Percentiles rank a stretch among this genome's conserved stretches.
phyloP scores from a whole-genome alignment of 2,329 filamentous ascomycete species.

The Westerdykella ornata region DNA sequence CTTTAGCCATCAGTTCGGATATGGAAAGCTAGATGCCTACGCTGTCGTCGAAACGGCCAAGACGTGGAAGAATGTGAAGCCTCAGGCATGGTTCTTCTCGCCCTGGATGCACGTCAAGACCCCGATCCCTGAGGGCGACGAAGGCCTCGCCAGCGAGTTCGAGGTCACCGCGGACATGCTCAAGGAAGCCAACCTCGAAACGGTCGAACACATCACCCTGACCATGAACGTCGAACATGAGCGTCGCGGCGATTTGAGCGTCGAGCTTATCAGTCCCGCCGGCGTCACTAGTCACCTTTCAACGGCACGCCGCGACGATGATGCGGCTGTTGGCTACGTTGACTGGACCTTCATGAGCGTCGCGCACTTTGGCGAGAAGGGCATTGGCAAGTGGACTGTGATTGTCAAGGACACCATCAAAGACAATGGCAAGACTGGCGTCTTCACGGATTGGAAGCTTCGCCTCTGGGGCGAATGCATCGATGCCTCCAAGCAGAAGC shows the following conservation, averaged over 20 bases:
- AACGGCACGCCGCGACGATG: constrained; percentile 64
- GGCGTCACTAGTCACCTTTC: constrained; percentile 80
- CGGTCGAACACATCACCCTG: constrained; percentile 88
- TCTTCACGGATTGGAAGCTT: constrained; percentile 84
- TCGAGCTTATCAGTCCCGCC: constrained; percentile 79
- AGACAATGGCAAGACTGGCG: constrained; percentile 69
- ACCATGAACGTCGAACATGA: constrained; percentile 94
- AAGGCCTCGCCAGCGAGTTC: constrained; percentile 73
- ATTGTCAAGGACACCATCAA: constrained; percentile 72
- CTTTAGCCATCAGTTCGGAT: constrained; percentile 92
- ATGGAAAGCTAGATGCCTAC: constrained; percentile 89
- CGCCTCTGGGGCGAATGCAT: constrained; percentile 90
- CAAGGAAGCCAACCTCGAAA: constrained; percentile 71
- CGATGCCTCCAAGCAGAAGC: constrained; percentile 63
- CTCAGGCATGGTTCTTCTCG: constrained; percentile 89
- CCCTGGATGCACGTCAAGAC: constrained; percentile 90
- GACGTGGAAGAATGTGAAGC: constrained; percentile 81
- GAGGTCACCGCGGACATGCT: constrained; percentile 77
- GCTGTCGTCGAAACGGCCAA: constrained; percentile 79
- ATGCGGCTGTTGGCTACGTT: constrained; percentile 62
- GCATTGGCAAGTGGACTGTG: constrained; percentile 83
- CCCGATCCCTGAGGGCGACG: constrained; percentile 73
- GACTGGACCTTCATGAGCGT: constrained; percentile 99
- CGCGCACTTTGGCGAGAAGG: constrained; percentile 89
- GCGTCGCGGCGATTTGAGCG: constrained; percentile 82